Percentiles rank a stretch among this genome's conserved stretches.
Evolutionary conservation across 1,284 basidiomycete genomes (phyloP).

Genomic region (Malassezia dermatis): DNA sequence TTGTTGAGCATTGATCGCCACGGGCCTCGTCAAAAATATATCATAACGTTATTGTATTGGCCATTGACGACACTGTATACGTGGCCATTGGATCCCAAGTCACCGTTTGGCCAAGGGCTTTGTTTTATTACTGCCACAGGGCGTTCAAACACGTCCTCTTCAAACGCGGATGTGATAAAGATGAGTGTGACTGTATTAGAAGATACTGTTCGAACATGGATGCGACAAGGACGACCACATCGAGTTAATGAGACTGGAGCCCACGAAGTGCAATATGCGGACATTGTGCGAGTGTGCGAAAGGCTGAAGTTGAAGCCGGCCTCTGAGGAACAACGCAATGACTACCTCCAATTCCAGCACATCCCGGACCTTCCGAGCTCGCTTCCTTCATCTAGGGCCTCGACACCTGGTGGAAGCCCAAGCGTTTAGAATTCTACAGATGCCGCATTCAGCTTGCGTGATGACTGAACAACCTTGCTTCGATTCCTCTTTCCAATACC

Average conservation of each 20-base stretch:
- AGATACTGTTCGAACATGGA: slow-evolving; percentile 11
- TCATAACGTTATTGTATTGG: slow-evolving; percentile 7
- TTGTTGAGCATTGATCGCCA: slow-evolving; percentile 8
- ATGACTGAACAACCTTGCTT: too few relatives aligned
- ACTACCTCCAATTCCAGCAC: slow-evolving; percentile 4
- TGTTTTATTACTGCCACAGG: slow-evolving; percentile 7
- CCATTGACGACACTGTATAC: slow-evolving; percentile 9
- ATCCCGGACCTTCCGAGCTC: slow-evolving; percentile 10
- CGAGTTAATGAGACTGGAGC: background rate
- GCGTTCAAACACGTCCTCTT: background rate
- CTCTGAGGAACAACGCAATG: background rate
- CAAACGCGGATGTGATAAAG: background rate
- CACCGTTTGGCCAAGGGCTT: background rate
- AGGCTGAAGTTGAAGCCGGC: background rate
- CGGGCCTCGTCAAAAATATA: slow-evolving; percentile 3
- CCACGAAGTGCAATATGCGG: background rate
- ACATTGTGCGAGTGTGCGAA: background rate
- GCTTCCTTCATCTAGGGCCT: background rate
- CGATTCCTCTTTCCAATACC: too few relatives aligned
- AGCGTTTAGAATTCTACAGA: background rate
- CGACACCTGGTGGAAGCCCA: background rate
- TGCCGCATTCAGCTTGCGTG: too few relatives aligned
- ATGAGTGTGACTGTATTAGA: slow-evolving; percentile 8
- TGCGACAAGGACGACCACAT: background rate
- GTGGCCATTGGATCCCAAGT: slow-evolving; percentile 13